Base-by-base conservation (phyloP, 23 red algal genomes). In the Gracilaria vermiculophylla region DNA sequence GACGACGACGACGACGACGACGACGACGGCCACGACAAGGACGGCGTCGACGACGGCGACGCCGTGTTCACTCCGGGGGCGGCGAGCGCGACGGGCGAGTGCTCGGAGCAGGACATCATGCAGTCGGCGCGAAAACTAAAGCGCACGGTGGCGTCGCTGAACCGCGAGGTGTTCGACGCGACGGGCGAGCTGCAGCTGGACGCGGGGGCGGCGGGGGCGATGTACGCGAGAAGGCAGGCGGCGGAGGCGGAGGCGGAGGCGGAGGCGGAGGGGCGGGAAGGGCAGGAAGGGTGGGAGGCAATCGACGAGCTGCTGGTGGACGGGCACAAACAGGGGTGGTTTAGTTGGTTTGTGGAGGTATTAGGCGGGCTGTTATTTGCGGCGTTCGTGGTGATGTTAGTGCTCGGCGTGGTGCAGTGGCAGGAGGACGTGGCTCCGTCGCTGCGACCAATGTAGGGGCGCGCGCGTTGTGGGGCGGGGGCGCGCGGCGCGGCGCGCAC, bases 381-480 rank as follows among this genome's bases (percentile, higher is more conserved):
- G 57, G 1, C 31, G 19, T 90, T 90, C 44, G 6, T 90, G 14
- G 73, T 90, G 17, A 70, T 80, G 40, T 27, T 90, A 2, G 23
- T 90, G 3, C 39, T 90, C 9, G 75, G 51, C 10, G 52, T 90
- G 44, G 73, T 55, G 28, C 71, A 90, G 28, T 80, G 47, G 31
- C 86, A 66, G n/a, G 86, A 90, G 33, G 86, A 90, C n/a, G 53
- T 57, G 53, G 57, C 33, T 16, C 75, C 75, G 14, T 20, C 54
- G 19, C 61, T 73, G 21, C 72, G 73, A 29, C 72, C 54, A 7
- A 48, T 90, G 19, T 90, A 58, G 56, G n/a, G n/a, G n/a, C n/a
- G n/a, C n/a, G n/a, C n/a, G n/a, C n/a, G n/a, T n/a, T n/a, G n/a
- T n/a, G n/a, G n/a, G n/a, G n/a, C n/a, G n/a, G n/a, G n/a, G n/a